Percentiles rank a stretch among this genome's conserved stretches.
These are phyloP conservation scores for Bauhinia variegata DNA, from an alignment of 306 rosid species.

Conservation along the genomic window DNA sequence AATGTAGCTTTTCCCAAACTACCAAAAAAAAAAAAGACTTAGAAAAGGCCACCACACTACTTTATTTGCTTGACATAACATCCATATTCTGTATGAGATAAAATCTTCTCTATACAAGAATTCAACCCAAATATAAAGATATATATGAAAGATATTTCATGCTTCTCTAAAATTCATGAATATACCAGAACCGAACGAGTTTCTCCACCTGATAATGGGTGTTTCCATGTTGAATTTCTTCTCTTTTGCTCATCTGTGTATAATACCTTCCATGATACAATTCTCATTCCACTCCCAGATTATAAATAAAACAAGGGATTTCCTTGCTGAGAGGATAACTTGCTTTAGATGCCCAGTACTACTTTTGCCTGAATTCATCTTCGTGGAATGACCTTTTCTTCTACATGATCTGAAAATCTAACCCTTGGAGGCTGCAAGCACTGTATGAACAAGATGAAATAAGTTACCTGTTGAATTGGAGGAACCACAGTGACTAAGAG, in stretches of 20 bases:
- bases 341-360: neutral
- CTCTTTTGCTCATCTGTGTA: neutral
- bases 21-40: too few relatives aligned
- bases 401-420: conserved; percentile 54
- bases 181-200: too few relatives aligned
- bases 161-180: too few relatives aligned
- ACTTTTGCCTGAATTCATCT: neutral
- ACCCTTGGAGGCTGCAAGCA: conserved; percentile 69
- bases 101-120: too few relatives aligned
- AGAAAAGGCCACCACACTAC: too few relatives aligned
- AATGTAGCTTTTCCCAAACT: too few relatives aligned
- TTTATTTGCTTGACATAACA: too few relatives aligned
- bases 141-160: too few relatives aligned
- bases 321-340: conserved; percentile 10
- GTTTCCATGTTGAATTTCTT: neutral
- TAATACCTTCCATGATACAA: neutral
- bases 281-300: conserved; percentile 14
- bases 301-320: neutral
- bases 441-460: conserved; percentile 45
- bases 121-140: too few relatives aligned
- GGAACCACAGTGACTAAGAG: neutral
- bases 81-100: too few relatives aligned
- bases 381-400: conserved; percentile 52
- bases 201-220: too few relatives aligned
- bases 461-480: neutral